A percentile compares a stretch with the other conserved stretches of the same genome.
These are phyloP conservation scores for Salix arbutifolia DNA, from an alignment of 345 rosid genomes.

Conservation along the genomic window DNA sequence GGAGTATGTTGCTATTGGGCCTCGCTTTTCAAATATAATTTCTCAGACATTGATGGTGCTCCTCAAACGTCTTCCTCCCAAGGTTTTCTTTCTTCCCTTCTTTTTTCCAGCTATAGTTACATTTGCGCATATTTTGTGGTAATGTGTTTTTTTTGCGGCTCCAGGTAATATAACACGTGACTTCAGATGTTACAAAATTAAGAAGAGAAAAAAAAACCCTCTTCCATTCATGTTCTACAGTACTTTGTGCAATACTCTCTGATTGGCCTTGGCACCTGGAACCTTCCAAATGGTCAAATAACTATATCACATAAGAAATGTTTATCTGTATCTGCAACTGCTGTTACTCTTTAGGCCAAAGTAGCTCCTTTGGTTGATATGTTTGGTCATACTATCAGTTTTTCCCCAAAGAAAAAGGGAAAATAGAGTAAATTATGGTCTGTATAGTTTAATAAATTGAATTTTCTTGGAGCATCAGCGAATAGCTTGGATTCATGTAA, in stretches of 20 bases:
- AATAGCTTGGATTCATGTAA: background rate
- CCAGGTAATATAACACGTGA: background rate
- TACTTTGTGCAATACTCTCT: background rate
- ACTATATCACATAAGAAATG: background rate
- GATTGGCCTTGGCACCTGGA: background rate
- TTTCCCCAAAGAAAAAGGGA: background rate
- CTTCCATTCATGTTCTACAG: background rate
- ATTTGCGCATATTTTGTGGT: background rate
- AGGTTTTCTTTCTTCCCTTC: conserved; percentile 39
- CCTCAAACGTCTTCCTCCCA: conserved; percentile 90
- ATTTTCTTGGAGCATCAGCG: background rate
- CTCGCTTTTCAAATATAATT: conserved; percentile 90
- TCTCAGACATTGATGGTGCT: conserved; percentile 88
- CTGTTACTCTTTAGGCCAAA: background rate
- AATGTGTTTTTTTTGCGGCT: background rate
- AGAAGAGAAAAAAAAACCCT: background rate
- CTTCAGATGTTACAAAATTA: background rate
- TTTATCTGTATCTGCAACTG: background rate
- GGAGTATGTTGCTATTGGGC: conserved; percentile 94
- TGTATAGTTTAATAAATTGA: background rate
- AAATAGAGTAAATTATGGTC: background rate
- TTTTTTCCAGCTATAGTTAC: background rate
- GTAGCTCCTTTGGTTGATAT: background rate
- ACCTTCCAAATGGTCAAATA: background rate
- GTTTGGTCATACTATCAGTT: background rate